A percentile compares a stretch with the other conserved stretches of the same genome.
Conservation (phyloP, 2,329 filamentous ascomycete genomes). For the Epichloe bromicola region DNA sequence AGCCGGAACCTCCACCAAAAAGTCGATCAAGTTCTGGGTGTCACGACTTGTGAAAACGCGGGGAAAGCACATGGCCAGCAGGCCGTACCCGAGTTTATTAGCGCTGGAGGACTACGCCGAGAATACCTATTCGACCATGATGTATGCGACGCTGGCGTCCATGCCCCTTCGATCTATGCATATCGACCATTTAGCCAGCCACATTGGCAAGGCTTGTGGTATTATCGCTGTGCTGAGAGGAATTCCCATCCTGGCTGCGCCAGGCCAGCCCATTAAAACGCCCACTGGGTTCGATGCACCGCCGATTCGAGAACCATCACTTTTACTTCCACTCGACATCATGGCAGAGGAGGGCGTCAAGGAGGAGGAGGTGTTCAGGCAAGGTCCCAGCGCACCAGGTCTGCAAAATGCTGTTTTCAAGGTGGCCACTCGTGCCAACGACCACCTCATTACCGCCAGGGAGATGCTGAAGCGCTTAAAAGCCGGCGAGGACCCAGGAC, state of each 20-base stretch:
- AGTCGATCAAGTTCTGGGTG: slow-evolving; percentile 58
- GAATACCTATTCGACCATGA: slow-evolving; percentile 83
- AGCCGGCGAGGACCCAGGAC: slow-evolving; percentile 60
- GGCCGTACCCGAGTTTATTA: slow-evolving; percentile 61
- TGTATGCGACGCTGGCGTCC: slow-evolving; percentile 75
- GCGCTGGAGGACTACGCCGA: slow-evolving; percentile 81
- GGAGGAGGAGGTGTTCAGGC: slow-evolving; percentile 81
- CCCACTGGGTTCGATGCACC: slow-evolving; percentile 26
- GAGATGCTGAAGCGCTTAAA: slow-evolving; percentile 79
- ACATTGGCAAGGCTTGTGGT: slow-evolving; percentile 87
- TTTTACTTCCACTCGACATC: slow-evolving; percentile 76
- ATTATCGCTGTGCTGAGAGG: slow-evolving; percentile 80
- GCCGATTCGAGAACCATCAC: slow-evolving; percentile 30
- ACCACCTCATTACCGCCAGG: slow-evolving; percentile 85
- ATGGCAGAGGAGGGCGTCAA: slow-evolving; percentile 72
- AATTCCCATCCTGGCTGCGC: slow-evolving; percentile 73
- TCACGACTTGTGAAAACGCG: slow-evolving; percentile 67
- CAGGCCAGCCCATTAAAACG: slow-evolving; percentile 35
- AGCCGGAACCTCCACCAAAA: slow-evolving; percentile 27
- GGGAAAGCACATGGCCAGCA: slow-evolving; percentile 71
- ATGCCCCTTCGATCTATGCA: slow-evolving; percentile 71
- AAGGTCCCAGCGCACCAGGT: slow-evolving; percentile 64
- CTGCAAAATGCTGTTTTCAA: slow-evolving; percentile 82
- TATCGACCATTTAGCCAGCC: slow-evolving; percentile 83
- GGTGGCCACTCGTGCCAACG: slow-evolving; percentile 86